These are phyloP conservation scores for Podospora australis DNA, from an alignment of 495 filamentous ascomycete genomes.

Conservation along the genomic window DNA sequence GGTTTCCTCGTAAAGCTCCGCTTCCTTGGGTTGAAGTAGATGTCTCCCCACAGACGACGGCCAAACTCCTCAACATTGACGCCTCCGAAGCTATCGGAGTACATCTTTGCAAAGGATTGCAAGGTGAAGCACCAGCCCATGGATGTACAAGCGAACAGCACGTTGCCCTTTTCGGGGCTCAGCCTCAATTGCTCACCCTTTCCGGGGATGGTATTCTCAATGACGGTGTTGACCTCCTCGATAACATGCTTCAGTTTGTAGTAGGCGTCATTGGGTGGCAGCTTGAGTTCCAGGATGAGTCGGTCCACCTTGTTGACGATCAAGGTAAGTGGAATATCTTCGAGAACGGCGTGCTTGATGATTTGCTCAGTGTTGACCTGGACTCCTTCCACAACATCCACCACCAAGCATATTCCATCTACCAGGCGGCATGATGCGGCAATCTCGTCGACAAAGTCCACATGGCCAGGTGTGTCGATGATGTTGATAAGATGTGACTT, in stretches of 20 bases:
- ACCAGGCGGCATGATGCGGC: constrained; percentile 79
- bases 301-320: constrained; percentile 97
- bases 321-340: constrained; percentile 81
- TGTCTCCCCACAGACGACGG: constrained; percentile 84
- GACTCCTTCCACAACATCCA: constrained; percentile 97
- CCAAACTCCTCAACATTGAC: constrained; percentile 76
- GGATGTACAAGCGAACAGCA: constrained; percentile 83
- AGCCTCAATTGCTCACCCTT: constrained; percentile 72
- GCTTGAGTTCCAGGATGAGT: constrained; percentile 86
- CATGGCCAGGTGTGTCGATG: constrained; percentile 92
- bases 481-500: constrained; percentile 98
- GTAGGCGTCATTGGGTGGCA: constrained; percentile 92
- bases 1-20: constrained; percentile 86
- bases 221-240: constrained; percentile 93
- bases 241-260: constrained; percentile 98
- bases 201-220: constrained; percentile 80
- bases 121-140: constrained; percentile 98
- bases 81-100: constrained; percentile 77
- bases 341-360: constrained; percentile 88
- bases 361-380: constrained; percentile 95
- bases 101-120: constrained; percentile 91
- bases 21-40: constrained; percentile 88
- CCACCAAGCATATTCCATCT: constrained; percentile 87
- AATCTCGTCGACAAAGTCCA: constrained; percentile 97
- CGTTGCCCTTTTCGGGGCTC: constrained; percentile 95